Evolutionary conservation across 2,329 filamentous ascomycete species (phyloP).

Genomic region (Elsinoe fawcettii): DNA sequence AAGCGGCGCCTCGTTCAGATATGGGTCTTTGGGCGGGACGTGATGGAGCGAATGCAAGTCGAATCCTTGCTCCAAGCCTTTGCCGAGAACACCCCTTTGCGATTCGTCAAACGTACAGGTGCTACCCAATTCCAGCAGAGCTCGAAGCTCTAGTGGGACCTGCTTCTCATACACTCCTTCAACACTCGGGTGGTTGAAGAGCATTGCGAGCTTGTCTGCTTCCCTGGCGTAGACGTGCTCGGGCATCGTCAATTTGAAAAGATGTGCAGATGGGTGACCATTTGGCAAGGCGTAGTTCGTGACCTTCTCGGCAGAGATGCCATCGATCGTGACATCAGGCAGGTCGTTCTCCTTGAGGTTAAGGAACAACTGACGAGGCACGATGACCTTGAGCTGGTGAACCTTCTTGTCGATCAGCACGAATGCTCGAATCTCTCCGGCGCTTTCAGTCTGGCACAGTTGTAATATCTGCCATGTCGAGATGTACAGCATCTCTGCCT

Average conservation of each 20-base stretch:
- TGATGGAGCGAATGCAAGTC: slow-evolving; percentile 70
- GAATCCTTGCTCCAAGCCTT: slow-evolving; percentile 88
- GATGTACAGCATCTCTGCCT: slow-evolving; percentile 82
- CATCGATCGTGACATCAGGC: slow-evolving; percentile 78
- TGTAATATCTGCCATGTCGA: slow-evolving; percentile 94
- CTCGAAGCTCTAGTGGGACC: slow-evolving; percentile 76
- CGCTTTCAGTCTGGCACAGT: slow-evolving; percentile 70
- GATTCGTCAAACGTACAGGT: slow-evolving; percentile 87
- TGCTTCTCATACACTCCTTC: slow-evolving; percentile 97
- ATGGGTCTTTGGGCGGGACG: slow-evolving; percentile 59
- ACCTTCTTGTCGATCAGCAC: slow-evolving; percentile 91
- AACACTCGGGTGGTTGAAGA: slow-evolving; percentile 89
- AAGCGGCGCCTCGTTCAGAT: slow-evolving; percentile 66
- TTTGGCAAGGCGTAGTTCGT: slow-evolving; percentile 90
- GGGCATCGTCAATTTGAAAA: slow-evolving; percentile 87
- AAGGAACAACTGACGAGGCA: slow-evolving; percentile 81
- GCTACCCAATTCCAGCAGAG: slow-evolving; percentile 82
- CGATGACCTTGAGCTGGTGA: slow-evolving; percentile 78
- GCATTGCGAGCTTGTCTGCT: slow-evolving; percentile 67
- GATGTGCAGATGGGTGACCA: slow-evolving; percentile 83
- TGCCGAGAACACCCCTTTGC: slow-evolving; percentile 83
- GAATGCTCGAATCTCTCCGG: slow-evolving; percentile 79
- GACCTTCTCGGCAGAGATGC: slow-evolving; percentile 85
- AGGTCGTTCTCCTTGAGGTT: slow-evolving; percentile 83
- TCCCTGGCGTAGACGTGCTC: slow-evolving; percentile 84